These are phyloP conservation scores for Glycine tomentella DNA, from an alignment of 306 rosid genomes.

Conservation along the genomic window DNA sequence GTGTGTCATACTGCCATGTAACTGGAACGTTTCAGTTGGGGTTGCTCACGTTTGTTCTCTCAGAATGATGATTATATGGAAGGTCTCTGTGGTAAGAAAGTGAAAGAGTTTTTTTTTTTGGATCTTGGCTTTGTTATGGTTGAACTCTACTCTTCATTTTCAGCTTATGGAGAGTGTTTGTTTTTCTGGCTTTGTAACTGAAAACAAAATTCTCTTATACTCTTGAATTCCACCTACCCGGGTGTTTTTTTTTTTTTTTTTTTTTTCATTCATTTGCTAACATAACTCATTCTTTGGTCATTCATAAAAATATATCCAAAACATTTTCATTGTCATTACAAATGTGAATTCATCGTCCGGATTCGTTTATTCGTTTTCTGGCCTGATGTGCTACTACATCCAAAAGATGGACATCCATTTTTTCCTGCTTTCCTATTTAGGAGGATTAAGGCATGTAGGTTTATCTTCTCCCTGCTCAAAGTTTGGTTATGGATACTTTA, in stretches of 20 bases:
- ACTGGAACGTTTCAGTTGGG: too few relatives aligned
- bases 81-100: not conserved
- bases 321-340: conserved; percentile 32
- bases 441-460: conserved; percentile 41
- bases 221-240: not conserved
- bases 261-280: conserved; percentile 31
- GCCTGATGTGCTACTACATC: conserved; percentile 38
- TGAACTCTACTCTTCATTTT: conserved; percentile 51
- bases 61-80: not conserved
- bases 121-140: conserved; percentile 13
- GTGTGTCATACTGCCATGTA: not conserved
- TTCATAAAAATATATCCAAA: not conserved
- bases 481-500: not conserved
- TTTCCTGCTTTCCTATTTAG: conserved; percentile 35
- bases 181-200: conserved; percentile 40
- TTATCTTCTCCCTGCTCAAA: conserved; percentile 52
- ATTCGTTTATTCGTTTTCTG: conserved; percentile 50
- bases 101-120: not conserved
- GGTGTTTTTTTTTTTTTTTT: conserved; percentile 14
- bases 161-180: conserved; percentile 42
- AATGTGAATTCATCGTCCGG: conserved; percentile 60
- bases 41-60: not conserved
- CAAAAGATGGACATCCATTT: conserved; percentile 2
- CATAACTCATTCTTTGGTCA: conserved; percentile 36
- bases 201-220: not conserved